Evolutionary conservation across 1,284 basidiomycete species (phyloP).

Genomic region (Ustilago shanxiensis): DNA sequence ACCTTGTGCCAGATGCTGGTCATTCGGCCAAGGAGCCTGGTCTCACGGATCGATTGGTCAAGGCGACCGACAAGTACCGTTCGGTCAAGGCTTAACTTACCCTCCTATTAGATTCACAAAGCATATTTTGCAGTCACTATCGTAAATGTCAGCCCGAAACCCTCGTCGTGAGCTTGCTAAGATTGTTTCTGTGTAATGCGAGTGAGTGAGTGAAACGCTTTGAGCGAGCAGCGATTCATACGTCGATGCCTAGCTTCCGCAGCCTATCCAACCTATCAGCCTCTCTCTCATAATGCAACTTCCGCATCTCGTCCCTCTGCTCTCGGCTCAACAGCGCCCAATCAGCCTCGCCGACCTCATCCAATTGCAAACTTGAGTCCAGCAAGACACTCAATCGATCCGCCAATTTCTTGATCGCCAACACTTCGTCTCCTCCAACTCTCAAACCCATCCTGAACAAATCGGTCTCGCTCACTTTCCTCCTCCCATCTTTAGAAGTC

Average conservation of each 20-base stretch:
- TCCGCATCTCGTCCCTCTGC: slow-evolving; percentile 47
- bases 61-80: slow-evolving; percentile 73
- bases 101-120: background rate
- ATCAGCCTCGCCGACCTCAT: slow-evolving; percentile 48
- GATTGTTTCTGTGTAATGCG: background rate
- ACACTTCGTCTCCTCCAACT: slow-evolving; percentile 61
- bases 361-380: slow-evolving; percentile 41
- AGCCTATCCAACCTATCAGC: slow-evolving; percentile 50
- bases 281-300: slow-evolving; percentile 42
- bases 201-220: slow-evolving; percentile 2
- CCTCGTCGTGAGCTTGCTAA: background rate
- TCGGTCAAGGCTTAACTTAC: slow-evolving; percentile 19
- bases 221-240: slow-evolving; percentile 6
- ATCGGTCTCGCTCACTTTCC: slow-evolving; percentile 64
- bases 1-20: slow-evolving; percentile 87
- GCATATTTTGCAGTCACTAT: too few species aligned
- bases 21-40: slow-evolving; percentile 86
- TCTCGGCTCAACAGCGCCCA: slow-evolving; percentile 28
- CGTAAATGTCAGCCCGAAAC: too few species aligned
- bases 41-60: slow-evolving; percentile 79
- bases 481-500: slow-evolving; percentile 26
- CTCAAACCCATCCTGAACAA: slow-evolving; percentile 66
- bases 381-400: slow-evolving; percentile 56
- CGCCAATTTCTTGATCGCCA: slow-evolving; percentile 59
- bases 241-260: slow-evolving; percentile 56